Conservation (phyloP, 2,329 filamentous ascomycete genomes). For the Pestalotiopsis sp. region DNA sequence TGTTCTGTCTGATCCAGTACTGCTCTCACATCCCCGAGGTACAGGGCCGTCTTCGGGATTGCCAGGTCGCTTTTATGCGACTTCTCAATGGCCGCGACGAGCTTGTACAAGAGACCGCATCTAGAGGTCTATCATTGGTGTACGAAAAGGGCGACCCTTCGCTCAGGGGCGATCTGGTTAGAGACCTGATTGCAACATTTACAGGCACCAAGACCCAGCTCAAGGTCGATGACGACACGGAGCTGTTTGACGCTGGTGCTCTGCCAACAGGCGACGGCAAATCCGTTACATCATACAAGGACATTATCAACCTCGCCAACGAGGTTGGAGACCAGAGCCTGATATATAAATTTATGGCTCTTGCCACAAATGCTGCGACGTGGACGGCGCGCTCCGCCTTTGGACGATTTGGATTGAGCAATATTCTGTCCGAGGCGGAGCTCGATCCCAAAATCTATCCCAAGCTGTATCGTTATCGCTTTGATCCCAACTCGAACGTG, state of each 20-base stretch:
- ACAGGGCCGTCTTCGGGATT: constrained; percentile 73
- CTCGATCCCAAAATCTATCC: constrained; percentile 94
- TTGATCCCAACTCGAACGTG: constrained; percentile 92
- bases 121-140: constrained; percentile 84
- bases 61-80: constrained; percentile 84
- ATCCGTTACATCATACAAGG: constrained; percentile 93
- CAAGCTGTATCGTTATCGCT: constrained; percentile 91
- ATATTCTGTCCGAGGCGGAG: constrained; percentile 83
- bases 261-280: constrained; percentile 87
- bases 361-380: constrained; percentile 92
- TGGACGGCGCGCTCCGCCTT: constrained; percentile 98
- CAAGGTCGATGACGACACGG: constrained; percentile 87
- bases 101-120: constrained; percentile 93
- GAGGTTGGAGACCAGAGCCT: constrained; percentile 94
- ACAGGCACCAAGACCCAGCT: constrained; percentile 75
- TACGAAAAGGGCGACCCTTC: constrained; percentile 88
- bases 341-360: constrained; percentile 98
- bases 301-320: constrained; percentile 92
- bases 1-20: constrained; percentile 88
- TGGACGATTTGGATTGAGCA: constrained; percentile 89
- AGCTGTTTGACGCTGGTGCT: constrained; percentile 89
- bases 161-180: constrained; percentile 80
- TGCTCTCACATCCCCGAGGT: constrained; percentile 79
- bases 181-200: constrained; percentile 86
- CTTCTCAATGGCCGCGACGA: constrained; percentile 89